Evolutionary conservation across 2,329 filamentous ascomycete genomes (phyloP), one percentile per base, ranked within the genome.

Genomic region (Fusarium solani-melongenae): DNA sequence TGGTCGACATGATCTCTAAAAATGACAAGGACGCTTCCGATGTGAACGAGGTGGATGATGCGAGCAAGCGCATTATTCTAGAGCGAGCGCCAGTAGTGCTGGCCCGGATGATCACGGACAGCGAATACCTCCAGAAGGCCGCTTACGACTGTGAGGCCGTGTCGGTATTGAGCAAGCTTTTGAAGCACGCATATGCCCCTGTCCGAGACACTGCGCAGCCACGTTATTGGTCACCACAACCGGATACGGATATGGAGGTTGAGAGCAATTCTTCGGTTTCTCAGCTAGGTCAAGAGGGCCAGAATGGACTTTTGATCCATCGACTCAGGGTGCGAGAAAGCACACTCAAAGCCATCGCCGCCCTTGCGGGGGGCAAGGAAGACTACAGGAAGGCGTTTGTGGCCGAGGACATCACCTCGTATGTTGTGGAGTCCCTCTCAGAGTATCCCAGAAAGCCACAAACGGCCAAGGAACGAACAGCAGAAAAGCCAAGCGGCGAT

Each of bases 331-430:
- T 95, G 73, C 90, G 96, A 62, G 93, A 96, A 81, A 92, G 90
- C 58, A 89, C 92, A 2, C 84, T 98, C 20, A 92, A 92, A 77
- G 95, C 94, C 2, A 85, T 98, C 64, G 93, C 93, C n/a, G 92
- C 94, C 3, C 86, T 98, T 59, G 91, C 93, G 2, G 90, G 93
- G 4, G 92, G 92, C 76, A 94, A 95, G 77, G 95, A 98, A 75
- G 90, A 93, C 27, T 94, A 96, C 78, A 89, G 95, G 49, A 97
- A 97, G 79, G 88, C 89, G 0, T 89, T 98, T 55, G 93, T 96
- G 61, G 92, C 95, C 27, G 90, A 94, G 76, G 94, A 95, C n/a
- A 89, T 93, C 58, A 88, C 97, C 51, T 88, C 91, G 1, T 95
- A 93, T 79, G 92, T 98, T 60, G 92, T 97, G 46, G 94, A 97